Evolutionary conservation across 352 stramenopile species (phyloP).

Genomic region (Phytophthora quininea): DNA sequence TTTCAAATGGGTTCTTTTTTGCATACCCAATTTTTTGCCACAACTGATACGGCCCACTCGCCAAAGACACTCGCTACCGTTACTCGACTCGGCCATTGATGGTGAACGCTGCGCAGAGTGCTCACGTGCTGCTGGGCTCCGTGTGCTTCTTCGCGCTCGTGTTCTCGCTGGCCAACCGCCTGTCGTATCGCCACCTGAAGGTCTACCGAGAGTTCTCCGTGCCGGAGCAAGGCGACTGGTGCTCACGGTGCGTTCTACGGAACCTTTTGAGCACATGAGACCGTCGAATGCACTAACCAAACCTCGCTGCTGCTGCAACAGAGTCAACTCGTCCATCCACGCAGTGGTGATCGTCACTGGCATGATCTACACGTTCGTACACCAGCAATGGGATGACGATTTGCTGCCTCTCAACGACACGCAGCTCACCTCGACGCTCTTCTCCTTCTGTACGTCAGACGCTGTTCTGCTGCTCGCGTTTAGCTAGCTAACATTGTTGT

Average conservation of each 20-base stretch:
- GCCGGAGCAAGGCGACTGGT: constrained; percentile 79
- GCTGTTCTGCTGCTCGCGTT: background rate
- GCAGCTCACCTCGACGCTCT: constrained; percentile 59
- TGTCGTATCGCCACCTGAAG: constrained; percentile 62
- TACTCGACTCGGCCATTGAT: background rate
- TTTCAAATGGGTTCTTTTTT: no score
- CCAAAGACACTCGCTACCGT: constrained; percentile 1
- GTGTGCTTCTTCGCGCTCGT: constrained; percentile 63
- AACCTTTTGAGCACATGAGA: background rate
- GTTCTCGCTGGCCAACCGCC: constrained; percentile 53
- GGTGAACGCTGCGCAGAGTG: constrained; percentile 30
- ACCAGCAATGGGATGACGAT: constrained; percentile 70
- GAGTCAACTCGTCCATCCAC: constrained; percentile 84
- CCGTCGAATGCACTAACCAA: no score
- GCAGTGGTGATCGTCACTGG: constrained; percentile 65
- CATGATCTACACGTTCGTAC: constrained; percentile 64
- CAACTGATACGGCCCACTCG: constrained; percentile 19
- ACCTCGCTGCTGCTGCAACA: constrained; percentile 14
- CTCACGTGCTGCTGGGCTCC: constrained; percentile 57
- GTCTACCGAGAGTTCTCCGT: constrained; percentile 77
- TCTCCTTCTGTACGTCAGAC: constrained; percentile 74
- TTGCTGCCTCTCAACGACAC: constrained; percentile 62
- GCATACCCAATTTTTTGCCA: background rate
- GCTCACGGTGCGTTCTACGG: constrained; percentile 57
- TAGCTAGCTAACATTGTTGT: no score